Evolutionary conservation across 352 stramenopile species (phyloP), one percentile per base, ranked within the genome.

Genomic region (Blastocystis sp.): DNA sequence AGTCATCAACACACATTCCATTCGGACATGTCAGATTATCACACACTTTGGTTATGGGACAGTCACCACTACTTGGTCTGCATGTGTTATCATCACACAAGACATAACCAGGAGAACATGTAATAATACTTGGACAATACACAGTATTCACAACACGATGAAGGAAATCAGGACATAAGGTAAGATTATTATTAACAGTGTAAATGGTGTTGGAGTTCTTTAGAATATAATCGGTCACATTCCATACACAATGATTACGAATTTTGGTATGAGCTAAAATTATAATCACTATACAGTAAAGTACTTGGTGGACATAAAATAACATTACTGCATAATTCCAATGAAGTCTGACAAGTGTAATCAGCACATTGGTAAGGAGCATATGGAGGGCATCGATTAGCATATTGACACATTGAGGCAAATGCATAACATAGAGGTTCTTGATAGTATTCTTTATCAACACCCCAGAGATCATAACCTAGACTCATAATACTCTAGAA

Each of bases 21-120:
- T 66, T 53, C n/a, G 73, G 48, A 44, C 73, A 84, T 22, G 73
- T 84, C 33, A 53, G 68, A 9, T 69, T 15, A 15, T 53, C 42
- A 84, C 73, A 84, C 13, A 66, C 22, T 19, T 37, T 54, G 13
- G 73, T 68, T 1, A 84, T 42, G 27, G 73, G 73, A 53, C 73
- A 84, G 48, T 35, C 42, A 22, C 11, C 30, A 2, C 15, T 66
- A 57, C 24, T 54, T 3, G n/a, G 27, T 13, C 73, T n/a, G 30
- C 73, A 84, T 24, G 73, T 84, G 51, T 84, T 84, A 37, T 84
- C 73, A 24, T 84, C 73, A 44, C 73, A 84, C 15, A 84, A 27
- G 9, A 84, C 51, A 44, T 56, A 84, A 9, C 56, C 56, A 15
- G 27, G 24, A 64, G 42, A 66, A 37, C 73, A 84, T 19, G 73